Base-by-base conservation (phyloP, 345 rosid species). In the Brassica nigra region DNA sequence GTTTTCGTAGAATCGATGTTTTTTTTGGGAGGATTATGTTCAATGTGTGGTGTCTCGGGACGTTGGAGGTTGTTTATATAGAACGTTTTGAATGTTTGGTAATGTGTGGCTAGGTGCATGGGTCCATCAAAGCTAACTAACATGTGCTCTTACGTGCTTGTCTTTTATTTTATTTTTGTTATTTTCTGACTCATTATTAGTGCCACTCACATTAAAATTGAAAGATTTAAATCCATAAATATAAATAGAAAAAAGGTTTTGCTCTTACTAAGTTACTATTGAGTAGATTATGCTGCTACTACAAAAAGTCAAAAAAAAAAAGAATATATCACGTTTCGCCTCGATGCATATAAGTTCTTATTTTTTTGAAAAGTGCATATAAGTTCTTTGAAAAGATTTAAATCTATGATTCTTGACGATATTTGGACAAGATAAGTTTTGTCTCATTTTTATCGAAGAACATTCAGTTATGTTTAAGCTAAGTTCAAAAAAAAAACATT, bases 111-210 rank as follows among this genome's bases (percentile, higher is more conserved):
- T 27, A 15, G 64, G 33, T 10, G 64, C 34, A 27, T 58, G 81
- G 76, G 88, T 72, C 84, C 79, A 57, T 67, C 11, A 23, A 70
- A 57, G 76, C 84, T 69, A 81, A 74, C 85, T 39, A 70, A 74
- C 86, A 86, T 66, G 77, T 84, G 84, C 68, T 52, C 68, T 70
- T 47, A 23, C 72, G 65, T 15, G 61, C n/a, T 76, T 81, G 74
- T 72, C 34, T 7, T 14, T 34, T 65, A 27, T 54, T 71, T 39
- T 63, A 8, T 6, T 77, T 28, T 63, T 52, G 33, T 16, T 39
- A 5, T 57, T 65, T 29, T 18, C 6, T 39, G 34, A 65, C 44
- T 63, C 8, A 33, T 33, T 33, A 62, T 47, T 18, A 47, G 69
- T 7, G 27, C 52, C 42, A n/a, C 11, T 49, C 54, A 10, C 49